phyloP scores from a whole-genome alignment of 176 grass and related monocot genomes.

The Echinochloa phyllopogon region DNA sequence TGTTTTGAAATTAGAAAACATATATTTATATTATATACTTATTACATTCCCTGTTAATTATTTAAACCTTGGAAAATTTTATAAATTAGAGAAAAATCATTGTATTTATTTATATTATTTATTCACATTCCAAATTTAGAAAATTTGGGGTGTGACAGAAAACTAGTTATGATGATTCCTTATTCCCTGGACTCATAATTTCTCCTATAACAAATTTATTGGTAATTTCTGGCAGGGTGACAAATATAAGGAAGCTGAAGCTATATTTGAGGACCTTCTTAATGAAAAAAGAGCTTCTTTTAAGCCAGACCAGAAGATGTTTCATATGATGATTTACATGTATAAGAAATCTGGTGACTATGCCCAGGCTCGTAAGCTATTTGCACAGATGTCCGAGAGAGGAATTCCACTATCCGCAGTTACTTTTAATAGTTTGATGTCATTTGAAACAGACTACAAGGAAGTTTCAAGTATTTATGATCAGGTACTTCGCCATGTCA shows the following conservation, averaged over 20 bases:
- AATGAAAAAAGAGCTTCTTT: constrained; percentile 73
- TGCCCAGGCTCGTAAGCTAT: constrained; percentile 70
- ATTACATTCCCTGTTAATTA: no score
- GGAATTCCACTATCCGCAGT: constrained; percentile 77
- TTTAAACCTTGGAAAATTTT: no score
- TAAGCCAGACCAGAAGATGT: constrained; percentile 98
- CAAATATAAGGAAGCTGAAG: constrained; percentile 71
- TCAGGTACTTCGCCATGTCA: constrained; percentile 67
- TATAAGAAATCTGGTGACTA: constrained; percentile 87
- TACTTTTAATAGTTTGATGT: constrained; percentile 98
- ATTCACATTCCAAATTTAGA: no score
- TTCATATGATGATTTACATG: constrained; percentile 99
- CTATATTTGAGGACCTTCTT: constrained; percentile 81
- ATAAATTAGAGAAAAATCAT: no score
- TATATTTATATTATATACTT: no score
- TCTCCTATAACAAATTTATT: constrained; percentile 34
- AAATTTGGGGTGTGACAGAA: no score
- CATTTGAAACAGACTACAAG: constrained; percentile 92
- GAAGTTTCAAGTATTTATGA: constrained; percentile 98
- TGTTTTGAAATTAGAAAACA: no score
- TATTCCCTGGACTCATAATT: constrained; percentile 15
- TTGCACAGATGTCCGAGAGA: constrained; percentile 79
- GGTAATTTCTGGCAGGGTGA: constrained; percentile 64
- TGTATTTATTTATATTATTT: no score
- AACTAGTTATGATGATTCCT: not conserved